These are phyloP conservation scores for Microsporum canis DNA, from an alignment of 2,329 filamentous ascomycete genomes.

Conservation along the genomic window DNA sequence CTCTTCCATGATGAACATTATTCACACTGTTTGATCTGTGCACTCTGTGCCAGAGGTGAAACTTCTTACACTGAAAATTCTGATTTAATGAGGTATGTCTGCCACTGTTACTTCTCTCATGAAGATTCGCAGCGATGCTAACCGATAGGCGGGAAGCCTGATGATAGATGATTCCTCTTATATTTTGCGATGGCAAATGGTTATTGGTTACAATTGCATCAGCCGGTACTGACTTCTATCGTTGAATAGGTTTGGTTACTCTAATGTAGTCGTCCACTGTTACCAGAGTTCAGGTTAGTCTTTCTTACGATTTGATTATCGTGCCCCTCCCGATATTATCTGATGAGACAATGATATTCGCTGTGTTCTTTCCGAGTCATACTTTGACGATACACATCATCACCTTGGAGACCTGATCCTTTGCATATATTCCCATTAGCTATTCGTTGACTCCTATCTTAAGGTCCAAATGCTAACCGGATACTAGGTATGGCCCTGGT, in stretches of 20 bases:
- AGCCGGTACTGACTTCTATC: not conserved
- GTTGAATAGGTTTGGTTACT: not conserved
- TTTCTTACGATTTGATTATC: slow-evolving; percentile 3
- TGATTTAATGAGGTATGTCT: slow-evolving; percentile 56
- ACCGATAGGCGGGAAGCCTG: slow-evolving; percentile 27
- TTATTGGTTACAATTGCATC: not conserved
- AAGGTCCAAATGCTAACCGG: not conserved
- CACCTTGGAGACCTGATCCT: slow-evolving; percentile 56
- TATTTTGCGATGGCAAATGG: not conserved
- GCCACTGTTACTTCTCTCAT: not conserved
- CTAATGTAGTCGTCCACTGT: not conserved
- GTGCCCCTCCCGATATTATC: slow-evolving; percentile 9
- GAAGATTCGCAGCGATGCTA: slow-evolving; percentile 22
- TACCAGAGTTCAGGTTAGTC: slow-evolving; percentile 3
- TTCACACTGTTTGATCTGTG: slow-evolving; percentile 59
- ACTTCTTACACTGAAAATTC: slow-evolving; percentile 55
- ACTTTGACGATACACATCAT: slow-evolving; percentile 49
- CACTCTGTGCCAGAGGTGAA: slow-evolving; percentile 38
- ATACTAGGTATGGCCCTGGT: not conserved
- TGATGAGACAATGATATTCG: slow-evolving; percentile 52
- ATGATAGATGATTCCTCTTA: slow-evolving; percentile 28
- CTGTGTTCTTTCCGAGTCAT: slow-evolving; percentile 54
- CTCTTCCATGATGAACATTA: slow-evolving; percentile 54
- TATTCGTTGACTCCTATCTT: not conserved
- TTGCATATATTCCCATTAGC: not conserved